These are phyloP conservation scores for Candida silvicultrix DNA, from an alignment of 805 yeast genomes.

Conservation along the genomic window DNA sequence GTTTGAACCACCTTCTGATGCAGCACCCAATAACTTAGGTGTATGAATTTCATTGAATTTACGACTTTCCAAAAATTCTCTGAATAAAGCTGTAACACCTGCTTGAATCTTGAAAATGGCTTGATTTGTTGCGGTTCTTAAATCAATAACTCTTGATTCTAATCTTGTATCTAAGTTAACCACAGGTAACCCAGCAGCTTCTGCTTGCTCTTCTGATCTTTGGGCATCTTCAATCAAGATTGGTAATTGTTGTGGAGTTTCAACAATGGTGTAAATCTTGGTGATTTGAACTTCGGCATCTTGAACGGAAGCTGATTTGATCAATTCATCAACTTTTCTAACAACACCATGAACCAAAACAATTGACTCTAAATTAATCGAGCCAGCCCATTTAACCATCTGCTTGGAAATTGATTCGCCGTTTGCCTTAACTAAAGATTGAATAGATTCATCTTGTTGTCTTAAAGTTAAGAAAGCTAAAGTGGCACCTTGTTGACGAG, in stretches of 20 bases:
- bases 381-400: conserved; percentile 94
- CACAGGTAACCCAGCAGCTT: conserved; percentile 83
- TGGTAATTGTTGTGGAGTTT: conserved; percentile 90
- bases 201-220: conserved; percentile 92
- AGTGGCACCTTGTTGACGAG: conserved; percentile 95
- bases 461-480: conserved; percentile 87
- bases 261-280: conserved; percentile 71
- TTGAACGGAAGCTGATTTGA: conserved; percentile 88
- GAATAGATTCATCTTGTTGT: conserved; percentile 80
- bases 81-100: conserved; percentile 82
- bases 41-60: conserved; percentile 91
- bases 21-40: conserved; percentile 91
- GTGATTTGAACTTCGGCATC: conserved; percentile 78
- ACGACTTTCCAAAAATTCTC: conserved; percentile 68
- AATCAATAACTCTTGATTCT: conserved; percentile 91
- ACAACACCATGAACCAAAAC: conserved; percentile 86
- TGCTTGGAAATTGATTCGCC: conserved; percentile 78
- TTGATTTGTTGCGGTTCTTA: conserved; percentile 95
- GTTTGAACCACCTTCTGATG: conserved; percentile 97
- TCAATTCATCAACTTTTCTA: conserved; percentile 75
- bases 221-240: conserved; percentile 94
- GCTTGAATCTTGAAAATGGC: conserved; percentile 93
- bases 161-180: conserved; percentile 95
- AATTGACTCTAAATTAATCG: conserved; percentile 82
- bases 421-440: conserved; percentile 76